These are phyloP conservation scores for Pseudopyrenochaeta lycopersici DNA, from an alignment of 2,329 filamentous ascomycete genomes.

Conservation along the genomic window DNA sequence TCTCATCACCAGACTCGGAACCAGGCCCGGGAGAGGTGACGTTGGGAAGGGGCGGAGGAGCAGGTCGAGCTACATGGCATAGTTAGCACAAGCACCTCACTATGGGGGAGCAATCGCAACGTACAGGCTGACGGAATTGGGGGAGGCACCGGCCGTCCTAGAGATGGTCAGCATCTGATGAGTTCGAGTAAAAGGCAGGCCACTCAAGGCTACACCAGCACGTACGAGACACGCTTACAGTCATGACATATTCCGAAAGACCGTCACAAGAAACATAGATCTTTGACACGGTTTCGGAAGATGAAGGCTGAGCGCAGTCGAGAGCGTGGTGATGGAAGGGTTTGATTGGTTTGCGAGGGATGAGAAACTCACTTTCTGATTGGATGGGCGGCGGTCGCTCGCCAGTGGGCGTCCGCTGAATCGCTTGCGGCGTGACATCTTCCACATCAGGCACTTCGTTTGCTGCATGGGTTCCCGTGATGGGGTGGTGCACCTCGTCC, in stretches of 20 bases:
- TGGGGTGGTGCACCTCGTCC: conserved; percentile 53
- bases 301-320: conserved; percentile 34
- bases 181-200: not conserved
- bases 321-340: conserved; percentile 23
- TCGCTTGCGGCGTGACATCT: conserved; percentile 57
- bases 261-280: conserved; percentile 44
- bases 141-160: conserved; percentile 54
- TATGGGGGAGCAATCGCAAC: conserved; percentile 7
- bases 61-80: conserved; percentile 66
- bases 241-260: conserved; percentile 47
- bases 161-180: conserved; percentile 20
- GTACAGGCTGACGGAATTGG: conserved; percentile 48
- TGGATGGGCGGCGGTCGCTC: conserved; percentile 53
- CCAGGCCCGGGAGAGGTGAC: conserved; percentile 75
- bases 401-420: conserved; percentile 50
- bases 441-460: conserved; percentile 65
- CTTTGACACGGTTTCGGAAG: conserved; percentile 43
- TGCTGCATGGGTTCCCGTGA: conserved; percentile 54
- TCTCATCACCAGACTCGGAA: conserved; percentile 89
- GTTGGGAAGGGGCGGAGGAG: conserved; percentile 63
- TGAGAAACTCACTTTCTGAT: conserved; percentile 61
- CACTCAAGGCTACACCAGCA: conserved; percentile 18
- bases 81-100: conserved; percentile 4
- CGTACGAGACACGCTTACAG: conserved; percentile 51
- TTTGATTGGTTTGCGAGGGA: conserved; percentile 48